Percentiles rank a stretch among this genome's conserved stretches.
phyloP scores from a whole-genome alignment of 257 asterid species.

The Solanum neorickii region DNA sequence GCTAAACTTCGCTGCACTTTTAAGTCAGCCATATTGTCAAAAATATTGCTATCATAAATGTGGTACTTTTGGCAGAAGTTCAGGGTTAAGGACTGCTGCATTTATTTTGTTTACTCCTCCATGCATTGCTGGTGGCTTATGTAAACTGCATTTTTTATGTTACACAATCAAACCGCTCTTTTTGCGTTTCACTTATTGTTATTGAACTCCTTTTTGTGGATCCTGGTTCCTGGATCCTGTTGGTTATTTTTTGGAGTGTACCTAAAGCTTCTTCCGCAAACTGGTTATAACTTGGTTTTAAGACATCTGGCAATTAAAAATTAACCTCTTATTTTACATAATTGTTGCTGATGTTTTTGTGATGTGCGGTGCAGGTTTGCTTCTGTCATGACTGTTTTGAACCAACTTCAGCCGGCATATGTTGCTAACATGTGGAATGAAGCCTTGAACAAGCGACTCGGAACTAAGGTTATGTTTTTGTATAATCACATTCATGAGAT shows the following conservation, averaged over 20 bases:
- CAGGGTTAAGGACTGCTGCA: no score
- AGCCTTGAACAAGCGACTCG: constrained; percentile 87
- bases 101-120: no score
- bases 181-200: no score
- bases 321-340: not conserved
- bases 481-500: not conserved
- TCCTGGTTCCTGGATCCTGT: constrained; percentile 6
- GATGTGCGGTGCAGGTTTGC: constrained; percentile 49
- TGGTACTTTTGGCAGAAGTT: no score
- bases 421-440: constrained; percentile 87
- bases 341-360: not conserved
- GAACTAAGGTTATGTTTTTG: constrained; percentile 54
- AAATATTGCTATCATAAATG: no score
- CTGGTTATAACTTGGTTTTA: constrained; percentile 15
- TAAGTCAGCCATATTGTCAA: no score
- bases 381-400: constrained; percentile 85
- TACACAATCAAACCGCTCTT: no score
- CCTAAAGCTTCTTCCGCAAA: constrained; percentile 15
- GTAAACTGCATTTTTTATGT: no score
- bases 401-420: constrained; percentile 68
- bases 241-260: constrained; percentile 9
- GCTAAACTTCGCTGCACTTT: no score
- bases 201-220: no score
- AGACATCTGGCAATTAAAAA: constrained; percentile 22
- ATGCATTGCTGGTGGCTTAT: no score